Conservation (phyloP, 1,284 basidiomycete genomes). For the Rhodotorula sp. region DNA sequence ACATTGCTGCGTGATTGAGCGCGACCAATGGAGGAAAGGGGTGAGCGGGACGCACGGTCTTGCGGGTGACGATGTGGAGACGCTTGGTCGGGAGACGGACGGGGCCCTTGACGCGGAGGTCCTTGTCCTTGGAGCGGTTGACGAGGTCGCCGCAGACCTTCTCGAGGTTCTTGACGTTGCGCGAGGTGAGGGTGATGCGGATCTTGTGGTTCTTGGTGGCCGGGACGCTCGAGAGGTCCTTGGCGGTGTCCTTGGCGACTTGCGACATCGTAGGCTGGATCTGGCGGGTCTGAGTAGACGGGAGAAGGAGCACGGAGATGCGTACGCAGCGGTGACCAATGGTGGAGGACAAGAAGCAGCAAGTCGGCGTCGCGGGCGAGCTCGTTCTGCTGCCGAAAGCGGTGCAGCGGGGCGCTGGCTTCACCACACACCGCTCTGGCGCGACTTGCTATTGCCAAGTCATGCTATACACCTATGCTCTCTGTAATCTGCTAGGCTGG, state of each 20-base stretch:
- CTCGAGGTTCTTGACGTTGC: slow-evolving; percentile 97
- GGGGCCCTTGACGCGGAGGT: slow-evolving; percentile 98
- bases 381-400: background rate
- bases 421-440: background rate
- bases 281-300: background rate
- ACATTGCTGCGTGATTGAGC: background rate
- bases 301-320: slow-evolving; percentile 2
- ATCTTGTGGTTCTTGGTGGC: slow-evolving; percentile 98
- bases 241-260: slow-evolving; percentile 68
- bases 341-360: background rate
- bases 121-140: slow-evolving; percentile 99
- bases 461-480: background rate
- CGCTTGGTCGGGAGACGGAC: slow-evolving; percentile 98
- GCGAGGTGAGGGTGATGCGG: slow-evolving; percentile 96
- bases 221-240: slow-evolving; percentile 88
- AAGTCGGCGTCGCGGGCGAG: background rate
- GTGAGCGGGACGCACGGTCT: slow-evolving; percentile 65
- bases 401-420: background rate
- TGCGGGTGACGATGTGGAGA: slow-evolving; percentile 97
- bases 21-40: background rate
- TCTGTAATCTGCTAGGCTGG: background rate
- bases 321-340: slow-evolving; percentile 11
- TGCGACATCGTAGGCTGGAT: slow-evolving; percentile 18
- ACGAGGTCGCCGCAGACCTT: slow-evolving; percentile 97
- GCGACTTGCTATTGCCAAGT: too few relatives aligned